Base-by-base conservation (phyloP, 495 filamentous ascomycete genomes). In the Aspergillus diversus region DNA sequence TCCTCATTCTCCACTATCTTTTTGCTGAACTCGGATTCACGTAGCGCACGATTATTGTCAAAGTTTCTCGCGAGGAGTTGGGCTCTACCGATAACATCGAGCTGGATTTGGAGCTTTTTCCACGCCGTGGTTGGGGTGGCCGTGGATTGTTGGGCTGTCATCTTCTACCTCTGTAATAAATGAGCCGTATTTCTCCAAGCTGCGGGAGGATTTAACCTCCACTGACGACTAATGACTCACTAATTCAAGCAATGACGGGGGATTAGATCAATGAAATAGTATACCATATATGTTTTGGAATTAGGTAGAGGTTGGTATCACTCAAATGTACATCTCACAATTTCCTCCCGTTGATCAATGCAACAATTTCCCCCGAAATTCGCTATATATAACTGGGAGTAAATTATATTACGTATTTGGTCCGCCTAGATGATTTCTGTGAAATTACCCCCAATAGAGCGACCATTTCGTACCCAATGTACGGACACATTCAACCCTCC, bases 111-210 rank as follows among this genome's bases (percentile, higher is more conserved):
- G 86, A 85, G 56, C 73, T 98, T 61, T 89, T 79, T 56, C 94
- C 94, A 47, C 81, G 86, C 60, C 83, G 83, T 47, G 79, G 91
- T 69, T 98, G 94, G 94, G 94, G 93, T 51, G 94, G 94, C 8
- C 83, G 91, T 68, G 94, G 94, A 5, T 72, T 94, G 66, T 76
- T 98, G 61, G 94, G 94, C 35, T 98, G 94, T 72, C 92, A 96
- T 81, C 82, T 97, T 39, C 74, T 96, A 64, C 92, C 90, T n/a
- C 55, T 93, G 55, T 85, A 71, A 76, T 52, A 60, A 47, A 12
- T 31, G 49, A 34, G 27, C 35, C 16, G 48, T 52, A 11, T 27
- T 4, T 5, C 55, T 21, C 57, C 39, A 15, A 43, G 21, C 21
- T 2, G 21, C 21, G 21, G 21, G 1, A 27, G 21, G 21, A 11